Percentiles rank a stretch among this genome's conserved stretches.
These are phyloP conservation scores for Nepenthes mirabilis DNA, from an alignment of 148 eudicot species.

Conservation along the genomic window DNA sequence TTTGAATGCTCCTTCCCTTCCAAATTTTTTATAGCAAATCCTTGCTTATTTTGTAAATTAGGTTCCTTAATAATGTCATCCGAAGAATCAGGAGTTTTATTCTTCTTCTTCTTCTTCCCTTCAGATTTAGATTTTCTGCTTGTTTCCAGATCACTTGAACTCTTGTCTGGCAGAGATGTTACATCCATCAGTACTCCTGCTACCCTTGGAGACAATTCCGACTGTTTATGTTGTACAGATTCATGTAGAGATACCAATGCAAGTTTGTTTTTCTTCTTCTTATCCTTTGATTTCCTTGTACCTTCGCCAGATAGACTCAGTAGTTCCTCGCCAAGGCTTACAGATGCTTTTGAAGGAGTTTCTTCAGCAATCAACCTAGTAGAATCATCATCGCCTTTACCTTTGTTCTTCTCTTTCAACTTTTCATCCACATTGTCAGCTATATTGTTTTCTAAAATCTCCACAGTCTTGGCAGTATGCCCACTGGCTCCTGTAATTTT, in stretches of 20 bases:
- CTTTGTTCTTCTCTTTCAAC: slow-evolving; percentile 27
- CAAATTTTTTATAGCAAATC: background rate
- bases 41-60: background rate
- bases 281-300: slow-evolving; percentile 34
- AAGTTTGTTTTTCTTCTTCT: slow-evolving; percentile 37
- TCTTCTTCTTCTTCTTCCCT: background rate
- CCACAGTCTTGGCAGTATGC: slow-evolving; percentile 6
- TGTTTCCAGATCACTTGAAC: background rate
- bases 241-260: slow-evolving; percentile 12
- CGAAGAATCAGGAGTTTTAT: background rate
- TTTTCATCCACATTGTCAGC: slow-evolving; percentile 13
- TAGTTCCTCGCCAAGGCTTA: background rate
- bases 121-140: background rate
- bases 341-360: background rate
- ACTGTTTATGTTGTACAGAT: slow-evolving; percentile 4
- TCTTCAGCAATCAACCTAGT: slow-evolving; percentile 7
- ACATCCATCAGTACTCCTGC: background rate
- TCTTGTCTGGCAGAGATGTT: slow-evolving; percentile 6
- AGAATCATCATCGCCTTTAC: slow-evolving; percentile 11
- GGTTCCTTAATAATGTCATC: background rate
- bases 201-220: background rate
- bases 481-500: too few relatives aligned
- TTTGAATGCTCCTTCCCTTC: background rate
- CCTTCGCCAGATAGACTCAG: slow-evolving; percentile 9
- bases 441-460: background rate